These are phyloP conservation scores for Gymnopilus dilepis DNA, from an alignment of 768 basidiomycete species.

Conservation along the genomic window DNA sequence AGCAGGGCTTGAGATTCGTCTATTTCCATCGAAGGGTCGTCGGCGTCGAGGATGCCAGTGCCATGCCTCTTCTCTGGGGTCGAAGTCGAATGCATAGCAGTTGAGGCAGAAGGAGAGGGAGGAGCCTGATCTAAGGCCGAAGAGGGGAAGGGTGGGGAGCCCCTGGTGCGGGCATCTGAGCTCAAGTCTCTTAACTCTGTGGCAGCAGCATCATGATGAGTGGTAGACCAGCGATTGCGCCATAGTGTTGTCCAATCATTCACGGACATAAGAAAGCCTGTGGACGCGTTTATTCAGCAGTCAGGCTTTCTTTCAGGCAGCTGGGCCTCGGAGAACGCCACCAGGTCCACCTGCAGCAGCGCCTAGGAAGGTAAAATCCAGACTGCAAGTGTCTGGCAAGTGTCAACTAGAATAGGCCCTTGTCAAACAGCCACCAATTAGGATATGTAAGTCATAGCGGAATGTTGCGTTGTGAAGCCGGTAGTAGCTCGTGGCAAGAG, in stretches of 20 bases:
- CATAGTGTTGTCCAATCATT: slow-evolving; percentile 17
- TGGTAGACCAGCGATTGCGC: slow-evolving; percentile 26
- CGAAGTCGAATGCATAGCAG: not conserved
- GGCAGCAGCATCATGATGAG: slow-evolving; percentile 21
- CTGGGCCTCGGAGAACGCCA: too few relatives aligned
- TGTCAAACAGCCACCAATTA: too few relatives aligned
- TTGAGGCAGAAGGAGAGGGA: not conserved
- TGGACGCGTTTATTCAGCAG: slow-evolving; percentile 1
- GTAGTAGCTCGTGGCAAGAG: not conserved
- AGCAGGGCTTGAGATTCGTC: slow-evolving; percentile 22
- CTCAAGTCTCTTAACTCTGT: slow-evolving; percentile 4
- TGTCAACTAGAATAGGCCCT: too few relatives aligned
- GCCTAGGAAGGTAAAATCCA: too few relatives aligned
- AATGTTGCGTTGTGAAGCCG: not conserved
- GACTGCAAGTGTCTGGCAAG: too few relatives aligned
- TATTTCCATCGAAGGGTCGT: not conserved
- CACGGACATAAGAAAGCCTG: not conserved
- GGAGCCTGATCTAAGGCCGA: not conserved
- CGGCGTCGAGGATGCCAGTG: not conserved
- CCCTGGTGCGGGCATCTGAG: not conserved
- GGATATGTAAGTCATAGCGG: too few relatives aligned
- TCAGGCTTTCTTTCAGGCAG: too few relatives aligned
- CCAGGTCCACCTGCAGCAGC: too few relatives aligned
- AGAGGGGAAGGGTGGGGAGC: slow-evolving; percentile 2
- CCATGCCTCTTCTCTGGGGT: slow-evolving; percentile 12